Base-by-base conservation (phyloP, 768 basidiomycete species). In the Neoboletus brunneissimus region DNA sequence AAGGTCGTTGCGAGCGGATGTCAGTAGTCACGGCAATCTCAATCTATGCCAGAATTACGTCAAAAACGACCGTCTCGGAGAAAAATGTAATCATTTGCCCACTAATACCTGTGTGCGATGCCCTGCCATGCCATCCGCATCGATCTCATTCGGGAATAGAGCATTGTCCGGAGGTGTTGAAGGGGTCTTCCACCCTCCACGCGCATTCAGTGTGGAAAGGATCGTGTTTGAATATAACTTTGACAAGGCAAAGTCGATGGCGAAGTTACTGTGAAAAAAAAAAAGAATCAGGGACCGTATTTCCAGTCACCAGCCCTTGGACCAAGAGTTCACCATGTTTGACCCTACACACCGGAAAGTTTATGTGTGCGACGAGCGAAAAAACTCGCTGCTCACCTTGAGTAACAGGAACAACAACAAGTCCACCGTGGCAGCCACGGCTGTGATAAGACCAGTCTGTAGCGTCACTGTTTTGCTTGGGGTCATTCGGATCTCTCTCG, bases 401-500 rank as follows among this genome's bases (percentile, higher is more conserved):
- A 53, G 54, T 13, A 25, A 48, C 11, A 72, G 44, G 57, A 69
- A 73, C 22, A 64, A 42, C 2, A 51, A 48, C 4, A 72, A 46
- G 46, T 72, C 71, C 18, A 66, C 22, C 15, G 54, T 41, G 22
- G 61, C 61, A 27, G 50, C 54, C 4, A 58, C 29, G 23, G 61
- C 53, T 4, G 56, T 62, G 16, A 62, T 34, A 8, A 58, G n/a
- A 43, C 72, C 72, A 4, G 72, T 71, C 38, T 72, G 68, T n/a
- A 72, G 51, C 4, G 70, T 70, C 50, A 70, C 71, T 62, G 18
- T n/a, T 27, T 41, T 58, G 45, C 5, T 18, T 15, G 23, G 20
- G 9, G 41, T 56, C 34, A 56, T 41, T 8, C 1, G 6, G 1
- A 23, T 25, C 5, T 40, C 35, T 27, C 31, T 41, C 9, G 22